Evolutionary conservation across 768 basidiomycete species (phyloP).

Genomic region (Auricularia sp.): DNA sequence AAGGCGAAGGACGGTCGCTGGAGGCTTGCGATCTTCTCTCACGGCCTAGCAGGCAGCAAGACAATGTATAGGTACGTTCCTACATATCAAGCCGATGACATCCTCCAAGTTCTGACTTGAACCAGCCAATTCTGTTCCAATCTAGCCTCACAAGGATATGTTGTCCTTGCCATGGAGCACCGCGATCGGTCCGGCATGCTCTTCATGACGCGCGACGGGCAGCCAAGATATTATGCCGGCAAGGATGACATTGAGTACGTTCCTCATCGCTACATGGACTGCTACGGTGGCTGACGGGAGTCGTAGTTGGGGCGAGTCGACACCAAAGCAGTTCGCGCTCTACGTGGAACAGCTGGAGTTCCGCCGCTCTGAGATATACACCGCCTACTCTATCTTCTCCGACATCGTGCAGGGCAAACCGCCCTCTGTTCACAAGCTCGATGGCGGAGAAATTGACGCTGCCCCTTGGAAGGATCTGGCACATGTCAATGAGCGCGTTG

Average conservation of each 20-base stretch:
- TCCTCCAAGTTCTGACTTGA: not conserved
- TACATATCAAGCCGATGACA: not conserved
- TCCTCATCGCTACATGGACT: slow-evolving; percentile 1
- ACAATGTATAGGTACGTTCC: slow-evolving; percentile 51
- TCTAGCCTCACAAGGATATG: slow-evolving; percentile 66
- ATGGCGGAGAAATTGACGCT: slow-evolving; percentile 39
- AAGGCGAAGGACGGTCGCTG: slow-evolving; percentile 25
- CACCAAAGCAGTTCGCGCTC: slow-evolving; percentile 33
- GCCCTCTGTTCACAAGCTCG: slow-evolving; percentile 35
- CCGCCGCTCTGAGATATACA: slow-evolving; percentile 59
- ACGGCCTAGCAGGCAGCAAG: slow-evolving; percentile 67
- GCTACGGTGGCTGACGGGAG: not conserved
- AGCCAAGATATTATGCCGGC: slow-evolving; percentile 39
- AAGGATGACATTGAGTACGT: slow-evolving; percentile 38
- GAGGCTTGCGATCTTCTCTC: slow-evolving; percentile 78
- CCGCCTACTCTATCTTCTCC: slow-evolving; percentile 46
- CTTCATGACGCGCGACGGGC: not conserved
- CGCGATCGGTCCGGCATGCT: slow-evolving; percentile 57
- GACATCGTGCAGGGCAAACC: slow-evolving; percentile 33
- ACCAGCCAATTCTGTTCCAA: slow-evolving; percentile 57
- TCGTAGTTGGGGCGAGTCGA: slow-evolving; percentile 19
- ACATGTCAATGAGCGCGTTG: slow-evolving; percentile 23
- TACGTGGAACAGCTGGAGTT: slow-evolving; percentile 62
- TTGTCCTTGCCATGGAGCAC: slow-evolving; percentile 78
- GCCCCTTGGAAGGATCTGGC: slow-evolving; percentile 23